Evolutionary conservation across 202 grass and related monocot species (phyloP), one percentile per base, ranked within the genome.

Genomic region (Eragrostis tef): DNA sequence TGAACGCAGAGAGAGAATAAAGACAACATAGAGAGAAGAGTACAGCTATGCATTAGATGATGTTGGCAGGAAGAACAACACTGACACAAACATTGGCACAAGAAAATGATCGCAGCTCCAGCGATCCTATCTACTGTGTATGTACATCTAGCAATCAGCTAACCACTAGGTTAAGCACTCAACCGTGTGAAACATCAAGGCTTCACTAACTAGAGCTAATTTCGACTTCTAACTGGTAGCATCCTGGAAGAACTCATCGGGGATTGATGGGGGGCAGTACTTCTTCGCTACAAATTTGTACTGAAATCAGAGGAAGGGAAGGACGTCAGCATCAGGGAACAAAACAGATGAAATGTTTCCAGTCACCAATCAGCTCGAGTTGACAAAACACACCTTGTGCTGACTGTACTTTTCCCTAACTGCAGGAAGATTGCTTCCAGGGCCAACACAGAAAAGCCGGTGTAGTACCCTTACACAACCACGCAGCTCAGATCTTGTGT

Each of bases 391-490:
- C 71, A 94, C 88, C 88, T 88, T 90, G 81, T 90, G 71, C 75
- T 94, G 91, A 64, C 88, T 90, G 76, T 93, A 93, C 63, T 93
- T 93, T 72, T 88, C 91, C 81, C 88, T 93, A 46, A 90, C 77
- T 39, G 91, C 86, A 60, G 67, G 72, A 64, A 90, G 83, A 70
- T 88, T 81, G 42, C 48, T 86, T 77, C 86, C 86, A 73, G 83
- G 77, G 60, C 88, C 69, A 83, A 72, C 50, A 71, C 77, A 25
- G 43, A 88, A 84, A 74, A 94, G 76, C 19, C 19, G 58, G 42
- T 88, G 88, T 39, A 94, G 78, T 79, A 75, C 83, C 73, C 86
- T 88, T 27, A 88, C 83, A 48, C 88, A 90, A 58, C 77, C 80
- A 39, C 2, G 43, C 62, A 94, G 63, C 27, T 81, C 72, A 19